A percentile compares a stretch with the other conserved stretches of the same genome.
Conservation (phyloP, 306 rosid genomes). For the Prunus mongolica region DNA sequence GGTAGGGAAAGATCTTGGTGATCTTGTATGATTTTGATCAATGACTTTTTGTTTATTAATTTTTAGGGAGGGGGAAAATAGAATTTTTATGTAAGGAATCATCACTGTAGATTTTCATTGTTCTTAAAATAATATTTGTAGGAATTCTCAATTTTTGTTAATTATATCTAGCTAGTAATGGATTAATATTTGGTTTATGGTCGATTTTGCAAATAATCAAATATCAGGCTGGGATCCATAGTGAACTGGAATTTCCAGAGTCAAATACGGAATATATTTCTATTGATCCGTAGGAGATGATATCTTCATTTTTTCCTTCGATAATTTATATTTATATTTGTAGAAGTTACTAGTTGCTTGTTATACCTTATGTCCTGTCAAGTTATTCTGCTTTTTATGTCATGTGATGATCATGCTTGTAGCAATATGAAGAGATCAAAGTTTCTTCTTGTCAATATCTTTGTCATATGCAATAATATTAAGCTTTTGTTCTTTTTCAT, state of each 20-base stretch:
- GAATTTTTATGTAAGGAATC: not conserved
- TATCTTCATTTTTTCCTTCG: not conserved
- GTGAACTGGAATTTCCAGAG: not conserved
- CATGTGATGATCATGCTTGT: not conserved
- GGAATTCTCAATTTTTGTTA: not conserved
- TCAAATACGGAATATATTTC: not conserved
- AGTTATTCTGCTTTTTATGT: not conserved
- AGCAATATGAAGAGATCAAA: not conserved
- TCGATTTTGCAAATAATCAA: not conserved
- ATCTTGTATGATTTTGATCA: not conserved
- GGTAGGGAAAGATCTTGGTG: constrained; percentile 3
- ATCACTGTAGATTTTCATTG: not conserved
- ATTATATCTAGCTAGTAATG: not conserved
- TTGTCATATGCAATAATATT: not conserved
- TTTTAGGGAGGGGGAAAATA: not conserved
- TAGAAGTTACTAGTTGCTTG: not conserved
- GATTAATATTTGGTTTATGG: not conserved
- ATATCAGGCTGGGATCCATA: not conserved
- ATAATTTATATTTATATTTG: not conserved
- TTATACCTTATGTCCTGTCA: too few species aligned
- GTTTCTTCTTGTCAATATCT: not conserved
- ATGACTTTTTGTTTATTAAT: not conserved
- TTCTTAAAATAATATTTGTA: not conserved
- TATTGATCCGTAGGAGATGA: not conserved
- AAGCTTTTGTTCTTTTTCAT: not conserved